These are phyloP conservation scores for Vaccinium vitisidaea DNA, from an alignment of 148 eudicot species.

Conservation along the genomic window DNA sequence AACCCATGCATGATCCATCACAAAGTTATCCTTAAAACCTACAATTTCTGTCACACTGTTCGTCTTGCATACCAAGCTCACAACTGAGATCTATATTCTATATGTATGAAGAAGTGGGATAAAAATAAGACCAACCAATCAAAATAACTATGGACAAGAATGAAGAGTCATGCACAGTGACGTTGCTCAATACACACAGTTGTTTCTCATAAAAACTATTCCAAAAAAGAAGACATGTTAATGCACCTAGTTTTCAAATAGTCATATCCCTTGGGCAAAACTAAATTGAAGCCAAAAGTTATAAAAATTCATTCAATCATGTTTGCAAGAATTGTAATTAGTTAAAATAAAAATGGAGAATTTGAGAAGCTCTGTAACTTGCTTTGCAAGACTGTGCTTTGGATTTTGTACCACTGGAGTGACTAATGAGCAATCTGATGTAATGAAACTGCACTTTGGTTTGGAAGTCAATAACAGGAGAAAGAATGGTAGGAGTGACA, in stretches of 20 bases:
- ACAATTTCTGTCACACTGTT: not conserved
- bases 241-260: not conserved
- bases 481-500: not conserved
- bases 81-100: conserved; percentile 4
- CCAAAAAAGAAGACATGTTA: not conserved
- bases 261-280: not conserved
- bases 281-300: not conserved
- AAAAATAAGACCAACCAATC: not conserved
- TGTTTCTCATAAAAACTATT: not conserved
- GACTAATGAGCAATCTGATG: not conserved
- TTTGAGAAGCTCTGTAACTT: not conserved
- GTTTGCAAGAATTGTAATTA: not conserved
- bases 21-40: not conserved
- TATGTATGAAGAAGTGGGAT: not conserved
- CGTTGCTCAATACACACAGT: not conserved
- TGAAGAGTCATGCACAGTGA: not conserved
- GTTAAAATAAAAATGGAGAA: not conserved
- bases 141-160: not conserved
- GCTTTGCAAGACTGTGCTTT: not conserved
- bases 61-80: not conserved
- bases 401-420: not conserved
- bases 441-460: not conserved
- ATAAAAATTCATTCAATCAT: not conserved
- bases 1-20: not conserved
- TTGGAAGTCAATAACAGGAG: not conserved